A percentile compares a stretch with the other conserved stretches of the same genome.
Evolutionary conservation across 164 flowering plant genomes (phyloP).

Genomic region (Cinnamomum chago): DNA sequence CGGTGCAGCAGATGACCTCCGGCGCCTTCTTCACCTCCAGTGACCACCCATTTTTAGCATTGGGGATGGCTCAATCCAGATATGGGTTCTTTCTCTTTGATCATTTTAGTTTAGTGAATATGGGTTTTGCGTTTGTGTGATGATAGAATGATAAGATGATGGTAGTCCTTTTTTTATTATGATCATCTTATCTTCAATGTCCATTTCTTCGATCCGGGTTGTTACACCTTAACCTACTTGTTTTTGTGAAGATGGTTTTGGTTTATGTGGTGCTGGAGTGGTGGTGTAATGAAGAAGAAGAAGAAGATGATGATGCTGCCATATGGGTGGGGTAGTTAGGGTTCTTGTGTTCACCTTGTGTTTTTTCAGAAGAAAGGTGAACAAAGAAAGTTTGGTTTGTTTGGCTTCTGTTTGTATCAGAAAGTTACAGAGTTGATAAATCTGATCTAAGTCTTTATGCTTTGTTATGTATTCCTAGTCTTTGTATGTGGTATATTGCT

Average conservation of each 20-base stretch:
- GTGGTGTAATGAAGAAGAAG: background rate
- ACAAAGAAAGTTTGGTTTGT: background rate
- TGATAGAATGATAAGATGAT: background rate
- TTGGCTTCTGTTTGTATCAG: background rate
- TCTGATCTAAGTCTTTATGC: too few relatives aligned
- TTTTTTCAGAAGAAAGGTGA: background rate
- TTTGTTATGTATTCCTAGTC: too few relatives aligned
- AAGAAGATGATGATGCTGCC: background rate
- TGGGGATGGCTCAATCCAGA: background rate
- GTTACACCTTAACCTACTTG: background rate
- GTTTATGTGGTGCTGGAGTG: background rate
- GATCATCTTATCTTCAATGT: background rate
- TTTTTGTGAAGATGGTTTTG: background rate
- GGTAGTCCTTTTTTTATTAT: background rate
- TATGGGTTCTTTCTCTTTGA: background rate
- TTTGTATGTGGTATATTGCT: too few relatives aligned
- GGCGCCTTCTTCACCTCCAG: slow-evolving; percentile 37
- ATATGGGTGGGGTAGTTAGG: background rate
- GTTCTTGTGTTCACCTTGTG: background rate
- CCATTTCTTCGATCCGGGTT: background rate
- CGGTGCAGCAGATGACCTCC: slow-evolving; percentile 39
- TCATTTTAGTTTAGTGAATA: background rate
- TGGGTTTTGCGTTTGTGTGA: background rate
- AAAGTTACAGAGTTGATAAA: too few relatives aligned
- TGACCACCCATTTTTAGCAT: background rate